Conservation (phyloP, 2,329 filamentous ascomycete species). For the Apiospora rasikravindrae region DNA sequence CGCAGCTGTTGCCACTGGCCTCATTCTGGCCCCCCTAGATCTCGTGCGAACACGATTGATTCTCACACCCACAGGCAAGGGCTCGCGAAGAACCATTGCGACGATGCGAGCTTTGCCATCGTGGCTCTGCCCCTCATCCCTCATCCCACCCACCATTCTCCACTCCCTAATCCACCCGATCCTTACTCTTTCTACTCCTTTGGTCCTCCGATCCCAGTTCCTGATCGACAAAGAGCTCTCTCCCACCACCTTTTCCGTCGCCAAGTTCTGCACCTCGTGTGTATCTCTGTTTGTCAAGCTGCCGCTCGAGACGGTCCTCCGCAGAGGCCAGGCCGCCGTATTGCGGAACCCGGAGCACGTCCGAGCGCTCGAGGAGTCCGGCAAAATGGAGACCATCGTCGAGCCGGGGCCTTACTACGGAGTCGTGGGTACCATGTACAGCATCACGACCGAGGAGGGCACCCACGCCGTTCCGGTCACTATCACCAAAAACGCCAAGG, state of each 20-base stretch:
- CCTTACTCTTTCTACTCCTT: conserved; percentile 80
- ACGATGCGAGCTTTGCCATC: conserved; percentile 81
- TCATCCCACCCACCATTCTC: conserved; percentile 84
- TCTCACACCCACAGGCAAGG: conserved; percentile 77
- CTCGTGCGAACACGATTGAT: conserved; percentile 88
- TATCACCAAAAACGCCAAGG: conserved; percentile 30
- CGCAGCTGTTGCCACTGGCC: conserved; percentile 72
- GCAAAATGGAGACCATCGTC: conserved; percentile 73
- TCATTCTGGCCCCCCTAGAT: conserved; percentile 86
- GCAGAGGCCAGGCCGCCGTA: conserved; percentile 83
- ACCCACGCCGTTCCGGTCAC: conserved; percentile 52
- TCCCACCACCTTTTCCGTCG: conserved; percentile 80
- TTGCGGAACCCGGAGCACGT: conserved; percentile 61
- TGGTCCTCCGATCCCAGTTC: conserved; percentile 85
- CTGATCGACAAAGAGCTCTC: conserved; percentile 82
- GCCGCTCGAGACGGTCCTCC: conserved; percentile 88
- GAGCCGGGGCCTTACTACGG: conserved; percentile 81
- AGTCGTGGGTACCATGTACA: conserved; percentile 90
- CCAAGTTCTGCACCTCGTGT: conserved; percentile 80
- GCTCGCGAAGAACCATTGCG: conserved; percentile 77
- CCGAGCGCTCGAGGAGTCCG: conserved; percentile 51
- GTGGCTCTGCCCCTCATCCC: conserved; percentile 70
- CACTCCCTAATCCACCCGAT: conserved; percentile 85
- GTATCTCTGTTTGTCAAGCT: conserved; percentile 85
- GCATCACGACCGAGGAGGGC: conserved; percentile 85